Evolutionary conservation across 768 basidiomycete genomes (phyloP), one percentile per base, ranked within the genome.

Genomic region (Serendipita sp.): DNA sequence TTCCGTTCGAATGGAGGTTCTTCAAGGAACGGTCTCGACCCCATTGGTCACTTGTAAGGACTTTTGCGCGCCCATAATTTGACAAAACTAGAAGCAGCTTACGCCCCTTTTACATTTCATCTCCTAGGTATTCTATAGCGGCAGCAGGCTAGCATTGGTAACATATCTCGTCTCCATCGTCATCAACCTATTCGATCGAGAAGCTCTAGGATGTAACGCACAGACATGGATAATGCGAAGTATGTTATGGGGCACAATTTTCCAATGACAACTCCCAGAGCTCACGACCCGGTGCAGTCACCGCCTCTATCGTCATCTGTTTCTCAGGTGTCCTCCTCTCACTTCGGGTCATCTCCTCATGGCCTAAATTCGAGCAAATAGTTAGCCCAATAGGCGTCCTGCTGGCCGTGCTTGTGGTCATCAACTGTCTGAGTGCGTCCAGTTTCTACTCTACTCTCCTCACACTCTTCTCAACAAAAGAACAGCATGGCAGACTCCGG

Each of bases 1-100:
- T 35, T 35, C 56, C 56, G 11, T 60, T 60, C 56, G 56, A 60
- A 35, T 60, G 56, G 56, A 60, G 28, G 32, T 60, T 60, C 56
- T 2, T 60, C 24, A 30, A 37, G 28, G 10, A 37, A 35, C 18
- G 34, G 0, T n/a, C 16, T 8, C 8, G 24, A 35, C 56, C 56
- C 3, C 56, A 37, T 37, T 60, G 56, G 56, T 18, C 56, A 1
- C 56, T 60, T 10, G 56, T 60, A 28, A 24, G 56, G 10, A 7
- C 18, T 7, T 32, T 53, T n/a, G 2, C 48, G 8, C 48, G 18
- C 56, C 28, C 56, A 60, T n/a, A 37, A n/a, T 35, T n/a, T n/a
- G 24, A 24, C 24, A 24, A 24, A 24, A 24, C 24, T 24, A 24
- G 24, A 24, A 24, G 24, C 24, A 24, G 24, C 24, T 24, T 24